Conservation (phyloP, 805 yeast species). For the Maudiozyma pseudohumilis region DNA sequence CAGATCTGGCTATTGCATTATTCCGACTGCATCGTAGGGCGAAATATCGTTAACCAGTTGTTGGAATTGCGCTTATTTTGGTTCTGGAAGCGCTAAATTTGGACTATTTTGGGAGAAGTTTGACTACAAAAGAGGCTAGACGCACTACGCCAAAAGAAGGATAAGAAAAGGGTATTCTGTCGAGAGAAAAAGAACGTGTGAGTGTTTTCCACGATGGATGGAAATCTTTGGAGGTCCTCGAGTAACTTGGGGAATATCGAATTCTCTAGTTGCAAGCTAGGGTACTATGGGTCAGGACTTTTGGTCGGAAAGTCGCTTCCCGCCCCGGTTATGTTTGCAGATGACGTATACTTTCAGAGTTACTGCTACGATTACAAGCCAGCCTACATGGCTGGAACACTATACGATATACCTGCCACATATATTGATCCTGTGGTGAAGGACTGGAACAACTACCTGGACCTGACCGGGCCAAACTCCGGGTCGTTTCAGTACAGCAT, state of each 20-base stretch:
- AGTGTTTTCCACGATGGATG: too few relatives aligned
- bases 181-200: too few relatives aligned
- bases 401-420: conserved; percentile 33
- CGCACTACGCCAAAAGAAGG: too few relatives aligned
- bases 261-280: conserved; percentile 24
- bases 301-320: conserved; percentile 17
- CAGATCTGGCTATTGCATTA: too few relatives aligned
- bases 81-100: too few relatives aligned
- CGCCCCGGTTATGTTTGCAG: conserved; percentile 9
- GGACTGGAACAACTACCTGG: conserved; percentile 42
- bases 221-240: neutral
- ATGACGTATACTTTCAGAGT: conserved; percentile 22
- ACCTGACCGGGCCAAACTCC: conserved; percentile 20
- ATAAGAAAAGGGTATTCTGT: too few relatives aligned
- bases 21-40: too few relatives aligned
- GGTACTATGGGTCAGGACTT: conserved; percentile 28
- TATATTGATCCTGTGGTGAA: conserved; percentile 25
- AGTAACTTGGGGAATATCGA: neutral
- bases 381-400: conserved; percentile 28
- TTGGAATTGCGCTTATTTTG: too few relatives aligned
- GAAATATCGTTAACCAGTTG: too few relatives aligned
- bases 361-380: conserved; percentile 30
- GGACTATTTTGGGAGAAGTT: too few relatives aligned
- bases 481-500: conserved; percentile 47
- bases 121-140: too few relatives aligned